Conservation (phyloP, 2,329 filamentous ascomycete genomes). For the Ceratocystis lukuohia region DNA sequence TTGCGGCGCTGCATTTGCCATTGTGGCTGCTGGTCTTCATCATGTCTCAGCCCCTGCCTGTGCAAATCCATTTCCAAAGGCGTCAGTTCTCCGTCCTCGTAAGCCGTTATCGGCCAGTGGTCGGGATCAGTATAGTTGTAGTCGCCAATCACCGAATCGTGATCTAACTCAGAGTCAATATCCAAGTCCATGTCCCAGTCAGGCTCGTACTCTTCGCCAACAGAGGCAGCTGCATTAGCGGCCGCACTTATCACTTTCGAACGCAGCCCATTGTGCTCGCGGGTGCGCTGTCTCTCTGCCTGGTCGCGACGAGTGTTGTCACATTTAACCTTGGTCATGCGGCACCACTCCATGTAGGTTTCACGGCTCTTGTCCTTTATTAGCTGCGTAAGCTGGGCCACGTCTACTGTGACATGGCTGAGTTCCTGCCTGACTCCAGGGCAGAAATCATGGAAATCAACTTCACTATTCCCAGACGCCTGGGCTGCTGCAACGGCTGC, state of each 20-base stretch:
- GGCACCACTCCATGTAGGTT: slow-evolving; percentile 16
- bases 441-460: not conserved
- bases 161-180: not conserved
- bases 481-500: not conserved
- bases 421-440: not conserved
- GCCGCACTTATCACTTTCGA: slow-evolving; percentile 1
- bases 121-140: slow-evolving; percentile 8
- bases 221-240: not conserved
- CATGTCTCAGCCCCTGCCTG: not conserved
- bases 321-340: not conserved
- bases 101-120: slow-evolving; percentile 14
- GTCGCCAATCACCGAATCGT: not conserved
- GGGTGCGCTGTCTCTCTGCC: slow-evolving; percentile 7
- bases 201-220: not conserved
- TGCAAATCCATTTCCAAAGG: not conserved
- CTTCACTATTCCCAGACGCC: not conserved
- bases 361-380: slow-evolving; percentile 12
- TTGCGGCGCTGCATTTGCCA: not conserved
- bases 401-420: not conserved
- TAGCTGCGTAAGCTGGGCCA: slow-evolving; percentile 7
- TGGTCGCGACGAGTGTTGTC: slow-evolving; percentile 2
- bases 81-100: slow-evolving; percentile 10
- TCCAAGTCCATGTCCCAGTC: not conserved
- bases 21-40: not conserved
- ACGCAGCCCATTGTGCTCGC: slow-evolving; percentile 4